Base-by-base conservation (phyloP, 202 grass and related monocot genomes). In the Schoenoplectus triqueter region DNA sequence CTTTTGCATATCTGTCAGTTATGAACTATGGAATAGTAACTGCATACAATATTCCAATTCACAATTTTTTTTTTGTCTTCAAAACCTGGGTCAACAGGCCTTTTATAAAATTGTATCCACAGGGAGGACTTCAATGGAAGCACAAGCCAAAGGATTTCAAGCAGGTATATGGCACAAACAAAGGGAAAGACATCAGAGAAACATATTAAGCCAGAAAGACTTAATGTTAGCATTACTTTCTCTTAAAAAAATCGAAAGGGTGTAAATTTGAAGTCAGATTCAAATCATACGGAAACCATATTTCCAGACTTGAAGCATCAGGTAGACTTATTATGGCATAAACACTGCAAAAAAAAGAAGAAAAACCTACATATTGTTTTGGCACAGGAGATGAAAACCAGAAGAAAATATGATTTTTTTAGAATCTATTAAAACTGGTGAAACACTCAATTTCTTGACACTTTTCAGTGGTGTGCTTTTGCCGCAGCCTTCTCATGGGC, bases 401-500 rank as follows among this genome's bases (percentile, higher is more conserved):
- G 61, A 85, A 79, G 45, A 83, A 70, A 83, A 71, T 39, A 71
- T 17, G 22, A 83, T 57, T 70, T 31, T 31, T 62, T 62, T 19
- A 44, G 69, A 82, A 83, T 51, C 64, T 86, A 56, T 79, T 59
- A 76, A 81, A 70, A 14, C 68, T 6, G 51, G 19, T 2, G 15
- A 64, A 55, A 78, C 51, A 14, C 48, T 67, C 55, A 72, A 74
- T 51, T 66, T 21, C 57, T 69, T 87, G 13, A 47, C 56, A 41
- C 41, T 49, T 19, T 65, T 87, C 46, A 87, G 69, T 87, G 80
- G 48, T 87, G 86, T 64, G 86, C 70, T 60, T 87, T 87, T 42
- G 86, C 80, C 70, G 73, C 86, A 64, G 67, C 86, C 61, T 84
- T 87, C 52, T 83, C 21, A 66, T 87, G 86, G 75, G 75, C 55